Evolutionary conservation across 345 rosid genomes (phyloP).

Genomic region (Corymbia maculata): DNA sequence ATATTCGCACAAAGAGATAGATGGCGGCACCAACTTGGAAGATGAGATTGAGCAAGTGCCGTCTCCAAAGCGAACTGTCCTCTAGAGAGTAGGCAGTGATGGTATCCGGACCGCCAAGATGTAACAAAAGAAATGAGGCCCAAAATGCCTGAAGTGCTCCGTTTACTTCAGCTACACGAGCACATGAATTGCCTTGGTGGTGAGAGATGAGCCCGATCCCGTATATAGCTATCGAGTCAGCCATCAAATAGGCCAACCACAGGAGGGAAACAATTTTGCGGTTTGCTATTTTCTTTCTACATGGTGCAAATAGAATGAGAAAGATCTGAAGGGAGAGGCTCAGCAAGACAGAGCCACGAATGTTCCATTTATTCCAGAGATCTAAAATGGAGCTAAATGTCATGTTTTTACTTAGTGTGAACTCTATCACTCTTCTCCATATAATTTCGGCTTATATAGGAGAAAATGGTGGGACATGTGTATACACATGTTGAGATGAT

Average conservation of each 20-base stretch:
- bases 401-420: neutral
- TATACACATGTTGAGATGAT: neutral
- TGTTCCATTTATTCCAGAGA: neutral
- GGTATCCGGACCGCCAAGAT: neutral
- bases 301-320: neutral
- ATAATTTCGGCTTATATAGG: rapidly evolving
- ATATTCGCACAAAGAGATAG: neutral
- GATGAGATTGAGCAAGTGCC: neutral
- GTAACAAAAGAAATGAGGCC: neutral
- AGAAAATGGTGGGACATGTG: neutral
- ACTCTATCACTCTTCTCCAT: rapidly evolving
- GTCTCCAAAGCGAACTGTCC: neutral
- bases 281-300: neutral
- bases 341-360: rapidly evolving
- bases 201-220: neutral
- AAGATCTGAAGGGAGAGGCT: rapidly evolving
- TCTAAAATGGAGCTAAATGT: neutral
- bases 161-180: neutral
- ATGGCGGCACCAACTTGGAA: neutral
- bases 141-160: neutral
- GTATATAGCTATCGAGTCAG: neutral
- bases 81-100: rapidly evolving
- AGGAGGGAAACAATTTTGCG: rapidly evolving
- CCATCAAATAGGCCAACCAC: neutral
- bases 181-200: rapidly evolving